phyloP scores from a whole-genome alignment of 176 grass and related monocot genomes.

The Musa troglodytarum region DNA sequence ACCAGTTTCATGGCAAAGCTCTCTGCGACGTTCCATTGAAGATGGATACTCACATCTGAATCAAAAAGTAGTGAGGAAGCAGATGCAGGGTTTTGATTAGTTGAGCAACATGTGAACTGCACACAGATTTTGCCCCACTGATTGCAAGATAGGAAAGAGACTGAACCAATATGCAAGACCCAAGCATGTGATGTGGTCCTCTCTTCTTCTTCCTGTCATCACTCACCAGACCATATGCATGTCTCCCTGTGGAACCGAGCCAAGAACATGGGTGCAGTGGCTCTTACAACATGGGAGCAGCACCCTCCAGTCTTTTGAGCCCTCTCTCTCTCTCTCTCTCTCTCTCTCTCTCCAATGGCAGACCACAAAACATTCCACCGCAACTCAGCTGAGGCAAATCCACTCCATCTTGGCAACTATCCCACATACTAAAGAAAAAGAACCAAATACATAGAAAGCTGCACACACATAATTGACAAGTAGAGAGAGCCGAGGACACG shows the following conservation, averaged over 20 bases:
- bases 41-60: neutral
- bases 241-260: conserved; percentile 20
- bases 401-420: neutral
- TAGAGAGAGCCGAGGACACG: neutral
- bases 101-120: neutral
- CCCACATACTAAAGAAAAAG: too few relatives aligned
- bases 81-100: neutral
- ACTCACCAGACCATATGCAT: neutral
- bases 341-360: neutral
- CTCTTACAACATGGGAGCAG: conserved; percentile 3
- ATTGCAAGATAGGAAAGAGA: neutral
- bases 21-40: too few relatives aligned
- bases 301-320: neutral
- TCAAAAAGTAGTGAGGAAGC: neutral
- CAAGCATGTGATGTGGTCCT: conserved; percentile 15
- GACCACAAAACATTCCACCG: conserved; percentile 14
- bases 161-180: too few relatives aligned
- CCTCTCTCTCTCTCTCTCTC: neutral
- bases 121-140: neutral
- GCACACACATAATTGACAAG: too few relatives aligned
- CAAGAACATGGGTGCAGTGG: conserved; percentile 17
- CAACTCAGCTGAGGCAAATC: neutral
- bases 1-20: too few relatives aligned
- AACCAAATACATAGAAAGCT: too few relatives aligned
- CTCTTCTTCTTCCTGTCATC: neutral